Conservation (phyloP, 1,284 basidiomycete genomes). For the Leccinum fuscescens region DNA sequence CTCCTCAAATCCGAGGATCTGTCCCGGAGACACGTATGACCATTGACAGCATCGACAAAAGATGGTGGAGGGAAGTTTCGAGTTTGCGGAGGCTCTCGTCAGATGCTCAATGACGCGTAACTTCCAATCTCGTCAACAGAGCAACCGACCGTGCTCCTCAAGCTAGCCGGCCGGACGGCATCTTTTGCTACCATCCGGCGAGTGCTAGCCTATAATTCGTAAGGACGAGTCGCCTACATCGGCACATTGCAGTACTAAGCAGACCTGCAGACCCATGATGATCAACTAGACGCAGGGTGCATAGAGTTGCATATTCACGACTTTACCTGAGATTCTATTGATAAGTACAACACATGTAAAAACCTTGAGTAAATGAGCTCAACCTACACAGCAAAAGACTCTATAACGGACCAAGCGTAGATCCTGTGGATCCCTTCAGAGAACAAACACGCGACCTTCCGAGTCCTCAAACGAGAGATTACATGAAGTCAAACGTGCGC, state of each 20-base stretch:
- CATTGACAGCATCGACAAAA: not conserved
- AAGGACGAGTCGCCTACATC: not conserved
- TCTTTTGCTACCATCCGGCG: not conserved
- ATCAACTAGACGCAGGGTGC: not conserved
- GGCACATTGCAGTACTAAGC: not conserved
- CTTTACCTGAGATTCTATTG: not conserved
- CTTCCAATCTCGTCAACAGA: not conserved
- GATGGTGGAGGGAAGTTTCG: not conserved
- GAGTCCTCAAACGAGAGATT: conserved; percentile 26
- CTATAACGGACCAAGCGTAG: not conserved
- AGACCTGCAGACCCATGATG: not conserved
- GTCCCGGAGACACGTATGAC: not conserved
- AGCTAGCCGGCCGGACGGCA: not conserved
- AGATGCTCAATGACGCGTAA: not conserved
- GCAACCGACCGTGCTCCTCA: not conserved
- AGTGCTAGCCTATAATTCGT: not conserved
- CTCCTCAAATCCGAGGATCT: not conserved
- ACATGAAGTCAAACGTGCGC: conserved; percentile 10
- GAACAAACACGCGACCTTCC: conserved; percentile 19
- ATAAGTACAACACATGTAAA: not conserved
- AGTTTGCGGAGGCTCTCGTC: not conserved
- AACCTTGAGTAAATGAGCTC: not conserved
- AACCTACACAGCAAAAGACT: not conserved
- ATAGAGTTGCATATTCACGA: not conserved
- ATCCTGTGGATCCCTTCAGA: conserved; percentile 3